Evolutionary conservation across 345 rosid genomes (phyloP).

Genomic region (Eucalyptus tenuipes): DNA sequence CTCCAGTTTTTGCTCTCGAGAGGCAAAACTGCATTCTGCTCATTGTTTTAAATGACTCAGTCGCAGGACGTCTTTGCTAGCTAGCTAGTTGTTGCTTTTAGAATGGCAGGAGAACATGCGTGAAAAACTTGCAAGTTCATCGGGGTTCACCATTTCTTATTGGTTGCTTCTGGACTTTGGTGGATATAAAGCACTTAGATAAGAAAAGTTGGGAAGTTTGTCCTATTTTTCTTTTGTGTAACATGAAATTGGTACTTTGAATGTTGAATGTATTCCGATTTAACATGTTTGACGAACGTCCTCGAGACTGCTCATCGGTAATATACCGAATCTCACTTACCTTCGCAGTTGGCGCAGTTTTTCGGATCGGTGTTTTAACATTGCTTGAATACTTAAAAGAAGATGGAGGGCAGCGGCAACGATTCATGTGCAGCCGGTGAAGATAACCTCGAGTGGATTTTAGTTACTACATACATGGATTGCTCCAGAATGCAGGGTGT

Average conservation of each 20-base stretch:
- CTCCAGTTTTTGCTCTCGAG: not conserved
- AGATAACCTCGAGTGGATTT: not conserved
- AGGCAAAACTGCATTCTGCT: not conserved
- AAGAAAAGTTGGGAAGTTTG: not conserved
- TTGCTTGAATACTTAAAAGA: not conserved
- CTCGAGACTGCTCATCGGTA: not conserved
- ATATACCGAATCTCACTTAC: not conserved
- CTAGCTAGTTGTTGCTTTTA: not conserved
- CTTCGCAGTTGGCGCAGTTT: not conserved
- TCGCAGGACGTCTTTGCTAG: no score
- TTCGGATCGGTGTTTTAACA: not conserved
- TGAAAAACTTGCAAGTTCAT: not conserved
- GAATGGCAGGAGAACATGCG: not conserved
- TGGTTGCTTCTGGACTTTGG: not conserved
- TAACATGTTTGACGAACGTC: rapidly evolving
- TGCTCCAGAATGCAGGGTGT: not conserved
- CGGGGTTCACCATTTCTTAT: not conserved
- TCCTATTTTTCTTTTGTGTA: not conserved
- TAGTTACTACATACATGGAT: not conserved
- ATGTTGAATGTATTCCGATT: not conserved
- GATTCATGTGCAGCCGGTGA: not conserved
- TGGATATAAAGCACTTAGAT: not conserved
- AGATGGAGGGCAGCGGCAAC: not conserved
- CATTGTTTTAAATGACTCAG: no score
- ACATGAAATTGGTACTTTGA: not conserved